Conservation (phyloP, 2,329 filamentous ascomycete species). For the Neocucurbitaria cava region DNA sequence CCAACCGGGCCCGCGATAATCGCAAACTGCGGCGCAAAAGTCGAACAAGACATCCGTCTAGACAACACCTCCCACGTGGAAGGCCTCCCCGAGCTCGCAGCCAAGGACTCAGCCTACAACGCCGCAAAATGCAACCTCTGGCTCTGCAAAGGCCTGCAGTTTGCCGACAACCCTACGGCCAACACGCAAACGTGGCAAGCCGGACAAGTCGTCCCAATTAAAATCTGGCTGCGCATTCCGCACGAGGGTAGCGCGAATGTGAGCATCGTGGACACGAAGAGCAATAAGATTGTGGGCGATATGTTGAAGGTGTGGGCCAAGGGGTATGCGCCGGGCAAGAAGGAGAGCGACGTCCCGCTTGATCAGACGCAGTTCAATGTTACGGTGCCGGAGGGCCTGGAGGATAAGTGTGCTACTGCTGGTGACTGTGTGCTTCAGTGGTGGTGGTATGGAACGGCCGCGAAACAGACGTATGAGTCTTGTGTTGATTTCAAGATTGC, state of each 20-base stretch:
- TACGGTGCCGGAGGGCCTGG: constrained; percentile 59
- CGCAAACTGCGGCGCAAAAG: constrained; percentile 60
- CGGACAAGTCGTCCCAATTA: constrained; percentile 50
- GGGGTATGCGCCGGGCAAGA: constrained; percentile 34
- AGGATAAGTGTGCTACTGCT: constrained; percentile 51
- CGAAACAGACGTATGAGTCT: constrained; percentile 67
- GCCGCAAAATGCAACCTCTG: constrained; percentile 58
- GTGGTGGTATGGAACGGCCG: constrained; percentile 65
- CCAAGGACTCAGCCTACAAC: constrained; percentile 55
- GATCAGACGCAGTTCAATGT: constrained; percentile 59
- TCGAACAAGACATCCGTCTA: constrained; percentile 58
- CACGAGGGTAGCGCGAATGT: constrained; percentile 65
- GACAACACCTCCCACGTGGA: constrained; percentile 54
- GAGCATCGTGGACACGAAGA: constrained; percentile 63
- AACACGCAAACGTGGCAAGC: constrained; percentile 58
- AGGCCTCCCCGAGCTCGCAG: constrained; percentile 46
- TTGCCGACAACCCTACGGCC: constrained; percentile 62
- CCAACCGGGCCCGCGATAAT: constrained; percentile 59
- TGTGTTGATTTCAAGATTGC: constrained; percentile 64
- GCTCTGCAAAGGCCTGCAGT: constrained; percentile 66
- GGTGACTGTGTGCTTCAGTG: constrained; percentile 64
- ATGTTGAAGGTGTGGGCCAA: constrained; percentile 37
- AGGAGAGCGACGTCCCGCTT: constrained; percentile 41
- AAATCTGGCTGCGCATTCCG: constrained; percentile 58
- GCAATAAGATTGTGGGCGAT: constrained; percentile 59